These are phyloP conservation scores for Calophaca sinica DNA, from an alignment of 306 rosid species.

Conservation along the genomic window DNA sequence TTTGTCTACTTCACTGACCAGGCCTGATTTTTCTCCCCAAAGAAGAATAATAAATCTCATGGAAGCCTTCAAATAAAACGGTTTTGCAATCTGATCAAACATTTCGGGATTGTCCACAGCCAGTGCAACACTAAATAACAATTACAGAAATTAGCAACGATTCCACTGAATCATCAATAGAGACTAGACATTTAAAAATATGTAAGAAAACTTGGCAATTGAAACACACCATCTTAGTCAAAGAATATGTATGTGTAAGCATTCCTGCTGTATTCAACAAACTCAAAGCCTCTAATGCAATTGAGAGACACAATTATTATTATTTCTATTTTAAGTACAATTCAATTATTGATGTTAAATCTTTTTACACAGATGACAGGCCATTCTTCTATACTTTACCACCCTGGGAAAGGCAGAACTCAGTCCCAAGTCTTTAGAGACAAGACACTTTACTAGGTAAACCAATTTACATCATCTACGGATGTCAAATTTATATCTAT, in stretches of 20 bases:
- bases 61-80: slow-evolving; percentile 63
- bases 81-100: slow-evolving; percentile 70
- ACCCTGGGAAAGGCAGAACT: slow-evolving; percentile 4
- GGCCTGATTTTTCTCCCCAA: slow-evolving; percentile 87
- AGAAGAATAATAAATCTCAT: slow-evolving; percentile 78
- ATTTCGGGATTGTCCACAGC: slow-evolving; percentile 83
- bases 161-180: slow-evolving; percentile 36
- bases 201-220: slow-evolving; percentile 5
- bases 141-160: slow-evolving; percentile 35
- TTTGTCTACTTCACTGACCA: slow-evolving; percentile 54
- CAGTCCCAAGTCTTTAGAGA: slow-evolving; percentile 5
- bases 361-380: neutral
- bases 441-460: neutral
- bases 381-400: slow-evolving; percentile 14
- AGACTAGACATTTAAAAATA: slow-evolving; percentile 24
- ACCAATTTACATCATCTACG: slow-evolving; percentile 17
- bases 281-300: slow-evolving; percentile 10
- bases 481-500: neutral
- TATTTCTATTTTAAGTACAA: neutral
- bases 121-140: slow-evolving; percentile 74
- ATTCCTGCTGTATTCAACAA: slow-evolving; percentile 22
- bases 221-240: neutral
- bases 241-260: neutral
- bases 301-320: neutral
- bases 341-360: neutral